Evolutionary conservation across 805 yeast genomes (phyloP).

Genomic region (Metschnikowia hibisci): DNA sequence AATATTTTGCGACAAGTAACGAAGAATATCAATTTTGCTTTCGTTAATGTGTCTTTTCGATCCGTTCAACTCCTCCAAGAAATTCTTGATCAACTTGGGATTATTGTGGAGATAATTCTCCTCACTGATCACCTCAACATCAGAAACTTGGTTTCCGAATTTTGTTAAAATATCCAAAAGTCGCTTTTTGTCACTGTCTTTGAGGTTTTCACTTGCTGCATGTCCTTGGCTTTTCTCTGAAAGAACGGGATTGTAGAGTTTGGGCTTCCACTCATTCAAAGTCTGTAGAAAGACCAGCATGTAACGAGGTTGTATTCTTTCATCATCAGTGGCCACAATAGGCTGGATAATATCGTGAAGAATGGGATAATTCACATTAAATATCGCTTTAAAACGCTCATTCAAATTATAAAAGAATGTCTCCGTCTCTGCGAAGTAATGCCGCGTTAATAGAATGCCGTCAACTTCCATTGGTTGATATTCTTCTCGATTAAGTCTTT

Average conservation of each 20-base stretch:
- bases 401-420: conserved; percentile 24
- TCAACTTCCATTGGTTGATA: conserved; percentile 18
- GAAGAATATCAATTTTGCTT: conserved; percentile 24
- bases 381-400: conserved; percentile 9
- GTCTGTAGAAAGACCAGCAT: conserved; percentile 21
- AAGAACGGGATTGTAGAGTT: conserved; percentile 15
- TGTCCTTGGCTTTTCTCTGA: conserved; percentile 6
- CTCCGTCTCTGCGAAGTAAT: conserved; percentile 27
- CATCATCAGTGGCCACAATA: conserved; percentile 6
- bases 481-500: conserved; percentile 29
- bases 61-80: conserved; percentile 13
- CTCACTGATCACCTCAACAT: conserved; percentile 4
- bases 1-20: conserved; percentile 18
- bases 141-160: conserved; percentile 22
- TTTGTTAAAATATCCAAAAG: conserved; percentile 35
- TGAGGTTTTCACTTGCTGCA: conserved; percentile 8
- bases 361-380: conserved; percentile 1
- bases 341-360: conserved; percentile 13
- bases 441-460: conserved; percentile 21
- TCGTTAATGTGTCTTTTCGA: conserved; percentile 18
- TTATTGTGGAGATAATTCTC: conserved; percentile 8
- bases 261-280: conserved; percentile 29
- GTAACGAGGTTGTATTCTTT: conserved; percentile 8
- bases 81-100: conserved; percentile 10
- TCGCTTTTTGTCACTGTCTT: conserved; percentile 29